Percentiles rank a stretch among this genome's conserved stretches.
Evolutionary conservation across 345 rosid genomes (phyloP).

Genomic region (Eucalyptus victrix): DNA sequence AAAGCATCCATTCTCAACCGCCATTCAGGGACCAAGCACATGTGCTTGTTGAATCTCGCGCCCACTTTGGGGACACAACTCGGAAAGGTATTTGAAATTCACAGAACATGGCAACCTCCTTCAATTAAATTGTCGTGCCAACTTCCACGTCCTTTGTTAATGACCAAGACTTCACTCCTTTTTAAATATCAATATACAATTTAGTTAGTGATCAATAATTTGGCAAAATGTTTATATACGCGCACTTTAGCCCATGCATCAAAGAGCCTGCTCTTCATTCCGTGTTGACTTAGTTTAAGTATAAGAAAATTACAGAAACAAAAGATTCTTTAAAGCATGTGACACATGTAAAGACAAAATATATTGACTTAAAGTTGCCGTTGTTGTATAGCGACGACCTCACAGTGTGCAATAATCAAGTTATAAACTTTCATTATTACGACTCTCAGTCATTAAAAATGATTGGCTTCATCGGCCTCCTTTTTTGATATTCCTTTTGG

Average conservation of each 20-base stretch:
- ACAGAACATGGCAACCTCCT: background rate
- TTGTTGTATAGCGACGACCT: background rate
- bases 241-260: background rate
- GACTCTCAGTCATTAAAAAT: background rate
- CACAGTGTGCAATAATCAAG: background rate
- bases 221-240: background rate
- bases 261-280: background rate
- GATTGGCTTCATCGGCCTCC: background rate
- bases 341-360: background rate
- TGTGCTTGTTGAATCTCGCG: background rate
- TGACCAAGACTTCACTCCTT: background rate
- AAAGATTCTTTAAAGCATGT: background rate
- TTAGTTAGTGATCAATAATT: background rate
- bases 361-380: background rate
- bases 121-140: background rate
- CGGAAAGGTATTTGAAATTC: no score
- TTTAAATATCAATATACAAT: background rate
- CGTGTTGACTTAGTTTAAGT: background rate
- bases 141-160: background rate
- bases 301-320: background rate
- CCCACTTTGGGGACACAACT: background rate
- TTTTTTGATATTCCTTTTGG: background rate
- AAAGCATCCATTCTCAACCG: background rate
- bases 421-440: background rate
- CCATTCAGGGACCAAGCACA: background rate